phyloP scores from a whole-genome alignment of 179 eudicot genomes.

The Gypsophila paniculata region DNA sequence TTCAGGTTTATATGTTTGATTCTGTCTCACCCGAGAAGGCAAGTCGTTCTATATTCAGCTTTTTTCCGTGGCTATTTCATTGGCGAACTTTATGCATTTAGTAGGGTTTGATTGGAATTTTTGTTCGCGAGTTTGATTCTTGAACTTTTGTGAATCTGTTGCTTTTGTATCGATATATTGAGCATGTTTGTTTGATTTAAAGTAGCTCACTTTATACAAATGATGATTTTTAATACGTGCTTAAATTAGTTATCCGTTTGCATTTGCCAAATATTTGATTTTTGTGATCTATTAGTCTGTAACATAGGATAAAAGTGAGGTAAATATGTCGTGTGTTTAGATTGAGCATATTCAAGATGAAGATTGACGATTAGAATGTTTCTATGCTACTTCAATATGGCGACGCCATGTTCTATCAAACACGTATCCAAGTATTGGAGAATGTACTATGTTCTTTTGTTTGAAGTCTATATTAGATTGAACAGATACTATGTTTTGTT shows the following conservation, averaged over 20 bases:
- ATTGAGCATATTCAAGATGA: background rate
- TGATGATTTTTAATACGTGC: background rate
- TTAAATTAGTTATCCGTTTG: background rate
- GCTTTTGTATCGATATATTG: background rate
- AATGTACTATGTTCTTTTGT: no score
- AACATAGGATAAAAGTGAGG: background rate
- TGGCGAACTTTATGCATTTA: background rate
- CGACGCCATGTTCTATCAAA: no score
- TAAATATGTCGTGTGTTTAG: background rate
- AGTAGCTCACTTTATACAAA: no score
- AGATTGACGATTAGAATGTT: background rate
- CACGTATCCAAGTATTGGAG: no score
- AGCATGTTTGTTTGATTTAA: background rate
- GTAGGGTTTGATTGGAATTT: background rate
- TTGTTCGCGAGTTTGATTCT: background rate
- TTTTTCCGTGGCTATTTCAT: no score
- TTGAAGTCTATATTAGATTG: background rate
- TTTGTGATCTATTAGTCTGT: no score
- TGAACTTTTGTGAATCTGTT: background rate
- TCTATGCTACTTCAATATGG: no score
- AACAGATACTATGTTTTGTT: background rate
- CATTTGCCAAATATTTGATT: no score
- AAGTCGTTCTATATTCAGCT: conserved; percentile 7
- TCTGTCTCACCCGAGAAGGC: conserved; percentile 51
- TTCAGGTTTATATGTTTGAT: conserved; percentile 43